Conservation (phyloP, 2,329 filamentous ascomycete genomes). For the Fusarium kyushuense region DNA sequence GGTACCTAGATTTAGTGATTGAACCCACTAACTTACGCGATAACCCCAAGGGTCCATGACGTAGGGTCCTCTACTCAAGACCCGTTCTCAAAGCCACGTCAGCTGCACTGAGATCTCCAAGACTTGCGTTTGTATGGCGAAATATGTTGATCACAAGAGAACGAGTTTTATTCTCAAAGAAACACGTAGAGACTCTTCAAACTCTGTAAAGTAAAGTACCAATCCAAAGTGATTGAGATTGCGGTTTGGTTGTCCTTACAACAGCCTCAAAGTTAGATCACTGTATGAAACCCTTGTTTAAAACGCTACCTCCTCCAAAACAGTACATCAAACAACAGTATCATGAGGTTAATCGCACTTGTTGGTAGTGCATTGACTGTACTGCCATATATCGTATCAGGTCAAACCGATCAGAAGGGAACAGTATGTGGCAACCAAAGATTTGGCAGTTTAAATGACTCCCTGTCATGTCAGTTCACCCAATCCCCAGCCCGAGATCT, state of each 20-base stretch:
- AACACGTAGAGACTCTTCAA: not conserved
- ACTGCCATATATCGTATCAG: not conserved
- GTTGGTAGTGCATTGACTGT: not conserved
- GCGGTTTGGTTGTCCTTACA: constrained; percentile 24
- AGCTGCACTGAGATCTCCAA: constrained; percentile 1
- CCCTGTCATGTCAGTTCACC: constrained; percentile 28
- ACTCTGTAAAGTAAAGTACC: not conserved
- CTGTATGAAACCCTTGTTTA: constrained; percentile 1
- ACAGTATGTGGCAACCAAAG: constrained; percentile 27
- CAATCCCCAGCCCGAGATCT: rapidly evolving
- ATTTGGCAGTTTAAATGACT: constrained; percentile 31
- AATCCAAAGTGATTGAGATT: not conserved
- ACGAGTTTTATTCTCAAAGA: not conserved
- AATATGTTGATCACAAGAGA: not conserved
- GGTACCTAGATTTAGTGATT: not conserved
- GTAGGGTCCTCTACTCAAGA: not conserved
- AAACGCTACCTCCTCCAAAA: not conserved
- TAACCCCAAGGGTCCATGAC: constrained; percentile 21
- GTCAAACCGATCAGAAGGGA: not conserved
- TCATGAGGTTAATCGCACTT: constrained; percentile 6
- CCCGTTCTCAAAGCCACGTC: constrained; percentile 20
- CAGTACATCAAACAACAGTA: not conserved
- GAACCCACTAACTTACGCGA: not conserved
- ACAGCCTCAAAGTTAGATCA: constrained; percentile 12
- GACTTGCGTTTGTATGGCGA: not conserved